These are phyloP conservation scores for Ogataea polymorpha DNA, from an alignment of 805 yeast genomes.

Conservation along the genomic window DNA sequence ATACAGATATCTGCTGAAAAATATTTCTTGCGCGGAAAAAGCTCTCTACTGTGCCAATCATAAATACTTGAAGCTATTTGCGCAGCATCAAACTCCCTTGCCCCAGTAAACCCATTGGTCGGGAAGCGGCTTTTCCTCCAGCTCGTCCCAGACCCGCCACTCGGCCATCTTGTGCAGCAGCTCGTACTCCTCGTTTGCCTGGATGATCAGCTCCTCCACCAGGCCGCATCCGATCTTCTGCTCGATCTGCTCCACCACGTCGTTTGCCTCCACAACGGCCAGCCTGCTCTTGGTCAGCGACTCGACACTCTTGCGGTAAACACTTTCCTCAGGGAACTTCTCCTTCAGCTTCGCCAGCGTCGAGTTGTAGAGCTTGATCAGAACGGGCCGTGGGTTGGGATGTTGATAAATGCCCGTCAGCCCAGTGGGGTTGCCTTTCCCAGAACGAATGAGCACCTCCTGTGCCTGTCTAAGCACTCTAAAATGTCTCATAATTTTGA, in stretches of 20 bases:
- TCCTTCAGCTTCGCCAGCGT: conserved; percentile 58
- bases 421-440: conserved; percentile 74
- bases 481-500: conserved; percentile 34
- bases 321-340: conserved; percentile 67
- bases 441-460: conserved; percentile 50
- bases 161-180: conserved; percentile 65
- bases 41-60: too few species aligned
- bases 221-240: conserved; percentile 75
- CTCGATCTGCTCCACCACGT: conserved; percentile 65
- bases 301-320: conserved; percentile 73
- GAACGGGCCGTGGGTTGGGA: conserved; percentile 81
- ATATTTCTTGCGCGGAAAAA: not conserved
- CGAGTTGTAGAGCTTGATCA: conserved; percentile 64
- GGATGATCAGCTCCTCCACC: conserved; percentile 77
- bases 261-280: conserved; percentile 59
- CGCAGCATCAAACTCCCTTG: conserved; percentile 44
- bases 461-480: conserved; percentile 39
- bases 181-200: conserved; percentile 76
- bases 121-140: conserved; percentile 72
- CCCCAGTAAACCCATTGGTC: conserved; percentile 87
- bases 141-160: conserved; percentile 75
- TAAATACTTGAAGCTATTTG: not conserved
- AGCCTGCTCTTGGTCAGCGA: conserved; percentile 68
- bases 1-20: not conserved
- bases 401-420: conserved; percentile 74